Evolutionary conservation across 2,329 filamentous ascomycete species (phyloP), one percentile per base, ranked within the genome.

Genomic region (Trichophyton schoenleinii): DNA sequence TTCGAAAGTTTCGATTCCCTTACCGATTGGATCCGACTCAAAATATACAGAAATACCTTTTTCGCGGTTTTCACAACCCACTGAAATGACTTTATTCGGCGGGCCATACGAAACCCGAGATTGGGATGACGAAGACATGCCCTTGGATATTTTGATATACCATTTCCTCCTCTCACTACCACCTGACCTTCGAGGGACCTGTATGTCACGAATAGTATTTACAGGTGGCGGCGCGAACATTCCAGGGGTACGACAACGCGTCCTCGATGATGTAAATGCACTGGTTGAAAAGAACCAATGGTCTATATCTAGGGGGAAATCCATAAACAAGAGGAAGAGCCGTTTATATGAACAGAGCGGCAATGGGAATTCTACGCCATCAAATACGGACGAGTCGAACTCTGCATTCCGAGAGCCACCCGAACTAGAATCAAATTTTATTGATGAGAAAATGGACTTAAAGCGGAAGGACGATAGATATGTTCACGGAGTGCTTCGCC

Each of bases 181-280:
- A 0, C 76, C 92, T 3, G 94, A 99, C 72, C 85, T 91, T 3
- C 85, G 94, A 25, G 86, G 88, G 0, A 75, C 87, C 3, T 96
- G 92, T 72, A 94, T 96, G 85, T 86, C 91, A 0, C 87, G 92
- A 44, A 88, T 97, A 53, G 79, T 96, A 15, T 88, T 99, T 69
- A 87, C 87, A 0, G 94, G 94, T 36, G 90, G 90, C 1, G 87
- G 87, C 57, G 85, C 90, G 4, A 82, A 82, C 28, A 84, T 96
- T 7, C 81, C 91, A 0, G 94, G 94, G 0, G 76, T 99, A 28
- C 90, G 89, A 66, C 79, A 81, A 25, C 84, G 92, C 28, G 80
- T 96, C 42, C 74, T 96, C 36, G 82, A 87, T 61, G 91, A 97
- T 67, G 75, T 97, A 0, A 80, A 81, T 3, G 74, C 76, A 0